Evolutionary conservation across 2,329 filamentous ascomycete genomes (phyloP).

Genomic region (Cladorrhinum sp.): DNA sequence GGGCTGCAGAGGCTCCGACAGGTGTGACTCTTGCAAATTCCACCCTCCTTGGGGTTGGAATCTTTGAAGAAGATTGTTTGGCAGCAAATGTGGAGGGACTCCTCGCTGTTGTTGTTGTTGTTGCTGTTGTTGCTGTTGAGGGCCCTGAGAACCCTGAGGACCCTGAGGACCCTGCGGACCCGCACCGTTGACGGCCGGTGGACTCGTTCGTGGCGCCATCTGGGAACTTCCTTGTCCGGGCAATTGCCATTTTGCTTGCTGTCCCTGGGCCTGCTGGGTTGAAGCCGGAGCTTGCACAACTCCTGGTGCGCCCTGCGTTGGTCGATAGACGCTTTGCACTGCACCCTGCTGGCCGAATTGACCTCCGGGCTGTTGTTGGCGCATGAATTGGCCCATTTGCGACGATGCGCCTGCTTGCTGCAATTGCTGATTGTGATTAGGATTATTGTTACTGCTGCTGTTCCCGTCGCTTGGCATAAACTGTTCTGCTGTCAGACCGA

Average conservation of each 20-base stretch:
- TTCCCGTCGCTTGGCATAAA: constrained; percentile 15
- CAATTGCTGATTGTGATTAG: constrained; percentile 9
- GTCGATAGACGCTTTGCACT: constrained; percentile 27
- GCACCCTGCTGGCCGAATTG: constrained; percentile 12
- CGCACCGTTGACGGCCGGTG: constrained; percentile 14
- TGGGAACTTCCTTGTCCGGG: constrained; percentile 12
- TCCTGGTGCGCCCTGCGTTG: constrained; percentile 19
- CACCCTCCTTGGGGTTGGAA: constrained; percentile 47
- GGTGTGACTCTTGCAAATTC: constrained; percentile 54
- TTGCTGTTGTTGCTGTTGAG: neutral
- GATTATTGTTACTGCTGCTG: neutral
- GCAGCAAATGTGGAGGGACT: constrained; percentile 23
- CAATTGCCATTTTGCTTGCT: constrained; percentile 23
- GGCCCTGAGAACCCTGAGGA: neutral
- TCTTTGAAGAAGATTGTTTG: constrained; percentile 39
- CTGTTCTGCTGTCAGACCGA: constrained; percentile 32
- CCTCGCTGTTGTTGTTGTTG: constrained; percentile 2
- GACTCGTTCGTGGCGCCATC: constrained; percentile 9
- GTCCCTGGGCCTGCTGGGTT: neutral
- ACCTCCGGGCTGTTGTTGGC: constrained; percentile 11
- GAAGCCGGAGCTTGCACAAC: constrained; percentile 9
- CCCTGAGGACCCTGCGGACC: constrained; percentile 12
- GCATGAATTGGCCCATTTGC: constrained; percentile 19
- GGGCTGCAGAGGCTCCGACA: constrained; percentile 48
- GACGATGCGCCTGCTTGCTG: constrained; percentile 7